Evolutionary conservation across 805 yeast genomes (phyloP), one percentile per base, ranked within the genome.

Genomic region (Candida loeiensis): DNA sequence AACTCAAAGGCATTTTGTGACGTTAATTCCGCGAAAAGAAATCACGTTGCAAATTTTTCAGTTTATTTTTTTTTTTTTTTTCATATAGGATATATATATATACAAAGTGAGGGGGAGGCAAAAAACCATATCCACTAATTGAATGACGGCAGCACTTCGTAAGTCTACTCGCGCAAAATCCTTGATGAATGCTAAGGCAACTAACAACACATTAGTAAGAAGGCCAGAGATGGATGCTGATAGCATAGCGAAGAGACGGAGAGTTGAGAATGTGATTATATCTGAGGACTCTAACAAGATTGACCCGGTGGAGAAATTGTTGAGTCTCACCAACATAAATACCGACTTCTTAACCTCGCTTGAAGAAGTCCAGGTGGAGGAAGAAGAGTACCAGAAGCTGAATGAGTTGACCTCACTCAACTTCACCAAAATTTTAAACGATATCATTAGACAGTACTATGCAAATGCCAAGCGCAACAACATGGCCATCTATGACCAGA

Each of bases 301-400:
- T 19, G 74, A 69, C 46, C 74, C 73, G 4, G 71, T 69, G 37
- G 71, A 68, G 47, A 66, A 58, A 44, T 56, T 69, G 25, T 53
- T 68, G 36, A 60, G 68, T 41, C 59, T 65, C 39, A 55, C 68
- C 8, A 60, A 52, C 38, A 42, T 50, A 18, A 54, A 61, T 41
- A 54, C 49, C 26, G 71, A 64, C 44, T 57, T 63, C 28, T 54
- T 64, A 37, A 50, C 55, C 39, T 53, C 54, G 32, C 46, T 58
- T 41, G 64, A 57, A 39, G 51, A 43, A 8, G 42, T 37, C 6
- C 27, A 24, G 2, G 34, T 33, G 13, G 48, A 45, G 22, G 46
- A 39, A 34, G 46, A 43, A 26, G 41, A 38, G 4, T 43, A 26
- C 11, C 18, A 15, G 24, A 35, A 32, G 12, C 37, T 26, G 37